Evolutionary conservation across 495 filamentous ascomycete genomes (phyloP).

Genomic region (Cudoniella acicularis): DNA sequence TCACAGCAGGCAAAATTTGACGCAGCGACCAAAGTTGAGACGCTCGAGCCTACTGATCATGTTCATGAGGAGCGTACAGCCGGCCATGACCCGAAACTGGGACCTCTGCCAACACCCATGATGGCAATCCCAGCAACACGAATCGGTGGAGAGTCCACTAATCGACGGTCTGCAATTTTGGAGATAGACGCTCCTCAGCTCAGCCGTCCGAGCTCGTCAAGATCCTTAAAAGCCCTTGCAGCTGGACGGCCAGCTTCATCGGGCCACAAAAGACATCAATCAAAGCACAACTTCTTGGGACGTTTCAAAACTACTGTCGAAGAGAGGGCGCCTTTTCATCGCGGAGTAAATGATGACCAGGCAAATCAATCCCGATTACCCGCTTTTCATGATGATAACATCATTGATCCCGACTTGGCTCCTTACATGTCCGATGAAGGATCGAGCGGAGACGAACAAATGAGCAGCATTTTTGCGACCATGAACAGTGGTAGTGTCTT

Average conservation of each 20-base stretch:
- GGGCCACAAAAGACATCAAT: slow-evolving; percentile 78
- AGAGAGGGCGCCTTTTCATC: slow-evolving; percentile 76
- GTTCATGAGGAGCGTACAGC: not conserved
- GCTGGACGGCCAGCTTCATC: slow-evolving; percentile 67
- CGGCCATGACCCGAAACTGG: slow-evolving; percentile 14
- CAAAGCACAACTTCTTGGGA: slow-evolving; percentile 75
- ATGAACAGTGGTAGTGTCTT: slow-evolving; percentile 47
- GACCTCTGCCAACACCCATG: slow-evolving; percentile 52
- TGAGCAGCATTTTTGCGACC: slow-evolving; percentile 71
- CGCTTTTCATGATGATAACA: slow-evolving; percentile 95
- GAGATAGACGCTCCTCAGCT: slow-evolving; percentile 79
- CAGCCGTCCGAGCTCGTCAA: slow-evolving; percentile 80
- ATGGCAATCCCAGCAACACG: slow-evolving; percentile 90
- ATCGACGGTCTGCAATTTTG: slow-evolving; percentile 80
- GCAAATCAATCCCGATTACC: slow-evolving; percentile 64
- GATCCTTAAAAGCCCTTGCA: slow-evolving; percentile 81
- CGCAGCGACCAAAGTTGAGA: slow-evolving; percentile 16
- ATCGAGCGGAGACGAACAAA: slow-evolving; percentile 87
- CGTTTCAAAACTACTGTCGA: slow-evolving; percentile 46
- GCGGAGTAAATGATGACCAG: slow-evolving; percentile 60
- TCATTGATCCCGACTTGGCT: slow-evolving; percentile 94
- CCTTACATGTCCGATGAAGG: slow-evolving; percentile 94
- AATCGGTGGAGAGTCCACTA: slow-evolving; percentile 73
- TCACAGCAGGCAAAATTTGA: slow-evolving; percentile 46
- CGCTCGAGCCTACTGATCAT: slow-evolving; percentile 20